Evolutionary conservation across 2,329 filamentous ascomycete species (phyloP).

Genomic region (Sporothrix inflata): DNA sequence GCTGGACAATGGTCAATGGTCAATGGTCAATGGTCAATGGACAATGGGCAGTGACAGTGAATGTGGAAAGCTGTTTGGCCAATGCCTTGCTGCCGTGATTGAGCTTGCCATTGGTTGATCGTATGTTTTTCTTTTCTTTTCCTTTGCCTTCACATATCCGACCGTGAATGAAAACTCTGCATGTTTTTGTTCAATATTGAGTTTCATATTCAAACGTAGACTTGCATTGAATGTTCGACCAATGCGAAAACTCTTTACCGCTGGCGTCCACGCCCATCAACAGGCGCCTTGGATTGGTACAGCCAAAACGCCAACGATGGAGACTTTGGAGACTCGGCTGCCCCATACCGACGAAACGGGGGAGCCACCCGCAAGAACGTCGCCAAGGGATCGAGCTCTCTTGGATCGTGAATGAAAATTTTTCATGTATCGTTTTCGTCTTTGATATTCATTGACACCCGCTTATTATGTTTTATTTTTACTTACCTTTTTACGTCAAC

Average conservation of each 20-base stretch:
- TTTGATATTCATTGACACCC: background rate
- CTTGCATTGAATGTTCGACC: background rate
- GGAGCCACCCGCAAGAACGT: background rate
- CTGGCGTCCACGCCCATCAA: background rate
- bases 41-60: no score
- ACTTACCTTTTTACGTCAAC: background rate
- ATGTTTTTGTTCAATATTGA: background rate
- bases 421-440: background rate
- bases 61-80: constrained; percentile 4
- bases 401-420: constrained; percentile 12
- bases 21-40: no score
- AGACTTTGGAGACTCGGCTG: background rate
- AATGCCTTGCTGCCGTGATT: constrained; percentile 5
- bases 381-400: constrained; percentile 9
- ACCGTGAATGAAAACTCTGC: constrained; percentile 8
- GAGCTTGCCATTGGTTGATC: background rate
- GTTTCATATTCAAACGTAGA: background rate
- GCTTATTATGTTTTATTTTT: background rate
- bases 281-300: background rate
- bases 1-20: no score
- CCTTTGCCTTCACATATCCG: no score
- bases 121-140: background rate
- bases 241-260: background rate
- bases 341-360: background rate
- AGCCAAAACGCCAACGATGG: background rate